Conservation (phyloP, 306 rosid genomes). For the Quercus dentata region DNA sequence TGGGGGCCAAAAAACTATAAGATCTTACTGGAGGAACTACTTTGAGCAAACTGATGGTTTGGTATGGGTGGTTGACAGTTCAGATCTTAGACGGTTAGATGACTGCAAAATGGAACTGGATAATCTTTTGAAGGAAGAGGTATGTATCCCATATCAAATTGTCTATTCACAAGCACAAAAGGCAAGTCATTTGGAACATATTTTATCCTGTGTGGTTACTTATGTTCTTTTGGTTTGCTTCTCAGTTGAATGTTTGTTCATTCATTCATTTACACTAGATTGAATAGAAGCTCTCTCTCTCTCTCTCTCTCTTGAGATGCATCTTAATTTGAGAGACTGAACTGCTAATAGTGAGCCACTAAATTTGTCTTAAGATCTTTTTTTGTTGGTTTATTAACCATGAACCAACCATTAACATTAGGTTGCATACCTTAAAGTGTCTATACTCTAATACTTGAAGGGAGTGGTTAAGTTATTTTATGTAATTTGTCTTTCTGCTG, state of each 20-base stretch:
- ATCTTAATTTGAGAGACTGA: background rate
- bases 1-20: conserved; percentile 88
- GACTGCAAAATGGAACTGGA: conserved; percentile 88
- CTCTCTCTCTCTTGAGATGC: background rate
- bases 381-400: background rate
- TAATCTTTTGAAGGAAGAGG: conserved; percentile 94
- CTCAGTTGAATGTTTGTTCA: background rate
- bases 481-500: background rate
- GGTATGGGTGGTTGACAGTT: conserved; percentile 93
- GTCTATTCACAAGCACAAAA: background rate
- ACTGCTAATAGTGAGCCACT: background rate
- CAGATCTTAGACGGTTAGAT: conserved; percentile 79
- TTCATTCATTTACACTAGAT: background rate
- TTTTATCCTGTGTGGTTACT: background rate
- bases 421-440: background rate
- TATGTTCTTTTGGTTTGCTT: background rate
- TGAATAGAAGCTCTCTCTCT: background rate
- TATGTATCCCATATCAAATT: conserved; percentile 10
- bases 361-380: background rate
- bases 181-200: background rate
- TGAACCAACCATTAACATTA: background rate
- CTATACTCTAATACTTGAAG: background rate
- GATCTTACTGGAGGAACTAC: conserved; percentile 95
- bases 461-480: background rate
- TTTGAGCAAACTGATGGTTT: conserved; percentile 91